These are phyloP conservation scores for Lavandula angustifolia DNA, from an alignment of 257 asterid genomes.

Conservation along the genomic window DNA sequence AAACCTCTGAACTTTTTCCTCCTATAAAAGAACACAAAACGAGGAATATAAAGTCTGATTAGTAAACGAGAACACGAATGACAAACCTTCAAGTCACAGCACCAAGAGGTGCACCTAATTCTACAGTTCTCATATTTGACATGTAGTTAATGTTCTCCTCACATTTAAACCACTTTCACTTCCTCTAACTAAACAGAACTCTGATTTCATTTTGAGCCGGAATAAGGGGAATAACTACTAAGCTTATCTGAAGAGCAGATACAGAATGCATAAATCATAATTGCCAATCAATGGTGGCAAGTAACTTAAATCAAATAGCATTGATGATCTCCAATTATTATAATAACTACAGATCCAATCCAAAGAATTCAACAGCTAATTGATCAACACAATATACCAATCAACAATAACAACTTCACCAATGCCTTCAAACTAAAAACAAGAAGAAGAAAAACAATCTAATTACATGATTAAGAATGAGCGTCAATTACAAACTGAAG, in stretches of 20 bases:
- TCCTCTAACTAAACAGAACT: slow-evolving; percentile 16
- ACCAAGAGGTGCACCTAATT: slow-evolving; percentile 6
- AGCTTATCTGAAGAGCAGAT: slow-evolving; percentile 25
- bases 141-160: slow-evolving; percentile 18
- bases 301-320: slow-evolving; percentile 20
- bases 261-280: slow-evolving; percentile 20
- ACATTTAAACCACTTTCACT: slow-evolving; percentile 14
- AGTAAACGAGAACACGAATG: slow-evolving; percentile 10
- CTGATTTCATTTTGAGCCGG: slow-evolving; percentile 8
- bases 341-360: slow-evolving; percentile 28
- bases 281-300: slow-evolving; percentile 26
- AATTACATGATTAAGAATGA: slow-evolving; percentile 24
- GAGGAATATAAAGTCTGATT: slow-evolving; percentile 35
- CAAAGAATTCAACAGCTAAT: slow-evolving; percentile 9
- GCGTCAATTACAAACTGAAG: slow-evolving; percentile 20
- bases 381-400: slow-evolving; percentile 2
- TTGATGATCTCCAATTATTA: slow-evolving; percentile 19
- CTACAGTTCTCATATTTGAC: slow-evolving; percentile 19
- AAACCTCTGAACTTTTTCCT: slow-evolving; percentile 77
- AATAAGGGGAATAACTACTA: slow-evolving; percentile 6
- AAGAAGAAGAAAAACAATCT: slow-evolving; percentile 32
- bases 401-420: slow-evolving; percentile 23
- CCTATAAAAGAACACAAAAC: slow-evolving; percentile 52
- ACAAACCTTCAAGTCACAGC: slow-evolving; percentile 23
- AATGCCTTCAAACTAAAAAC: slow-evolving; percentile 9